Base-by-base conservation (phyloP, 176 grass and related monocot genomes). In the Eragrostis curvula region DNA sequence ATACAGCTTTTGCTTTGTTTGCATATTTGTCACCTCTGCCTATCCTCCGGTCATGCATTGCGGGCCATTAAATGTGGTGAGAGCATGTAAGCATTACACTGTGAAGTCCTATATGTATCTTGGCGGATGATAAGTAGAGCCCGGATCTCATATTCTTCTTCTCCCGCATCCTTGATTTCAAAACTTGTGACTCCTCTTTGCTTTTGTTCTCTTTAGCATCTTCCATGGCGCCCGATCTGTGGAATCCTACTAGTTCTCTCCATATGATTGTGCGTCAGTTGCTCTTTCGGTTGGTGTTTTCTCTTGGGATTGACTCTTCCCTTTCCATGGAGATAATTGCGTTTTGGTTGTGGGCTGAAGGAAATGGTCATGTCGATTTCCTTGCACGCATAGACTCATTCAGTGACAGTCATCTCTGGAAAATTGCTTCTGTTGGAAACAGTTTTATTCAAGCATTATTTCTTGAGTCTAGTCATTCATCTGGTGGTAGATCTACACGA, bases 261-360 rank as follows among this genome's bases (percentile, higher is more conserved):
- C 39, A 28, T 6, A 28, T 79, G 39, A 11, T 78, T 14, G 15
- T 78, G 56, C 75, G 90, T 43, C 69, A 90, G 5, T 16, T 92
- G 25, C 89, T 89, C 63, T 69, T 58, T 16, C 84, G 93, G 6
- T 24, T 95, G 82, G 85, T 89, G 0, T 85, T 85, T 1, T 60
- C 25, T 47, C 79, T 95, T 30, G 63, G 75, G 25, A 72, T 95
- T 5, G 81, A 95, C 8, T 39, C 87, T 1, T 57, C 78, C 55
- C 39, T 80, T 30, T 70, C 90, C 6, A 77, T 95, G 84, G 63
- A 90, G 82, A 86, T 95, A 7, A 77, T 92, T 5, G 81, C 93
- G 2, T 95, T 87, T 23, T 95, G 93, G 87, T 1, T 95, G 67
- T 95, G 89, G 89, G 41, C 90, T 8, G 81, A 95, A 69, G 77